Conservation (phyloP, 1,284 basidiomycete genomes). For the Trichosporon sp. region DNA sequence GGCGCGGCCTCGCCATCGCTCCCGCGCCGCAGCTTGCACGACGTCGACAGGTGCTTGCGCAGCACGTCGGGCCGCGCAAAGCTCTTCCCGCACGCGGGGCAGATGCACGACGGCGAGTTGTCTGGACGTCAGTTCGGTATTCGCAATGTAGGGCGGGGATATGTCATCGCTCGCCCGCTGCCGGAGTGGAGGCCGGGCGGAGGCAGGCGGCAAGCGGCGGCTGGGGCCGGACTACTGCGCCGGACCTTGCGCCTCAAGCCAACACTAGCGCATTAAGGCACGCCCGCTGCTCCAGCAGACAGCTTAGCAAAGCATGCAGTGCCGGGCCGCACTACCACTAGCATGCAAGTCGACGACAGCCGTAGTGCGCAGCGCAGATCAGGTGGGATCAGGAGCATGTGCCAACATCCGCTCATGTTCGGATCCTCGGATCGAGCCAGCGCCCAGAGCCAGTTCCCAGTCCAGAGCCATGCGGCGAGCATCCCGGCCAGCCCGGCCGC, state of each 20-base stretch:
- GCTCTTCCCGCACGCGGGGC: conserved; percentile 24
- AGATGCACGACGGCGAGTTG: conserved; percentile 18
- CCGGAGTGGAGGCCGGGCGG: no score
- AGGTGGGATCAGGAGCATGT: no score
- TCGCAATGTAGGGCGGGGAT: neutral
- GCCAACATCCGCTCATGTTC: no score
- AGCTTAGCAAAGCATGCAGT: neutral
- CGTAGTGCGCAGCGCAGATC: neutral
- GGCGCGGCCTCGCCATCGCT: conserved; percentile 22
- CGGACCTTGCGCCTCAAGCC: neutral
- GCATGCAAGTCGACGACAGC: neutral
- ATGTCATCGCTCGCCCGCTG: no score
- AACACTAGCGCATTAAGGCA: neutral
- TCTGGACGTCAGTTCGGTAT: conserved; percentile 8
- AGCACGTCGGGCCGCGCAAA: conserved; percentile 25
- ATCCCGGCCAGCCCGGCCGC: no score
- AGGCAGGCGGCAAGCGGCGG: neutral
- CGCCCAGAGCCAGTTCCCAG: no score
- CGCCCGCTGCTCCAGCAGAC: neutral
- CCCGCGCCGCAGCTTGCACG: conserved; percentile 21
- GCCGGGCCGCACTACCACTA: neutral
- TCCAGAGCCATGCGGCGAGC: neutral
- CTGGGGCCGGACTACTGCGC: neutral
- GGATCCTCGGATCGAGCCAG: neutral
- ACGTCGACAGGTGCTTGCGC: conserved; percentile 24